Percentiles rank a stretch among this genome's conserved stretches.
Conservation (phyloP, 2,329 filamentous ascomycete species). For the Pseudogymnoascus sp. region DNA sequence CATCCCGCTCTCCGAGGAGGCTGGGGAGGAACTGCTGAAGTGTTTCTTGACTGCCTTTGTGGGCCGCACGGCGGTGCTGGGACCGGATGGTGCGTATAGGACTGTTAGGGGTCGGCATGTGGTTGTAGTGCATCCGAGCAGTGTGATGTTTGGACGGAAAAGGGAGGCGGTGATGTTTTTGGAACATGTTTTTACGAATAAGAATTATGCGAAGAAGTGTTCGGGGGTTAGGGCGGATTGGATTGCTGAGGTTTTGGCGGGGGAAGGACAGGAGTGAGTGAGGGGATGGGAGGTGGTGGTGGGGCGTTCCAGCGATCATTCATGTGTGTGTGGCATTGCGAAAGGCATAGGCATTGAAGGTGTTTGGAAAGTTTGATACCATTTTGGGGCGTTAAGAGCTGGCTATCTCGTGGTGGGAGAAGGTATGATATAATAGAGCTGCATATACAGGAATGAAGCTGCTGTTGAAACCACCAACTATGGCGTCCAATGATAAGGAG, state of each 20-base stretch:
- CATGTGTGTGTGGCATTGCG: not conserved
- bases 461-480: not conserved
- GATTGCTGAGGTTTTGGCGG: conserved; percentile 33
- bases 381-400: not conserved
- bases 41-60: conserved; percentile 56
- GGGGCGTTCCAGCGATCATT: not conserved
- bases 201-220: conserved; percentile 59
- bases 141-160: conserved; percentile 53
- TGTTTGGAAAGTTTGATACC: not conserved
- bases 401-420: not conserved
- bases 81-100: conserved; percentile 51
- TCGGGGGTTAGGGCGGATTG: conserved; percentile 51
- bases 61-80: conserved; percentile 50
- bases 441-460: not conserved
- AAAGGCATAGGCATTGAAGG: not conserved
- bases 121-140: conserved; percentile 54
- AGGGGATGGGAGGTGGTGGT: not conserved
- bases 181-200: conserved; percentile 57
- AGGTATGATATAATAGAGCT: not conserved
- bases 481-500: not conserved
- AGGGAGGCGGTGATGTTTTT: conserved; percentile 61
- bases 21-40: conserved; percentile 45
- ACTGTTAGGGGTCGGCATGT: conserved; percentile 51
- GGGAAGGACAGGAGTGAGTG: not conserved
- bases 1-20: conserved; percentile 43